A percentile compares a stretch with the other conserved stretches of the same genome.
phyloP scores from a whole-genome alignment of 129 eudicot species.

The Tanacetum coccineum region DNA sequence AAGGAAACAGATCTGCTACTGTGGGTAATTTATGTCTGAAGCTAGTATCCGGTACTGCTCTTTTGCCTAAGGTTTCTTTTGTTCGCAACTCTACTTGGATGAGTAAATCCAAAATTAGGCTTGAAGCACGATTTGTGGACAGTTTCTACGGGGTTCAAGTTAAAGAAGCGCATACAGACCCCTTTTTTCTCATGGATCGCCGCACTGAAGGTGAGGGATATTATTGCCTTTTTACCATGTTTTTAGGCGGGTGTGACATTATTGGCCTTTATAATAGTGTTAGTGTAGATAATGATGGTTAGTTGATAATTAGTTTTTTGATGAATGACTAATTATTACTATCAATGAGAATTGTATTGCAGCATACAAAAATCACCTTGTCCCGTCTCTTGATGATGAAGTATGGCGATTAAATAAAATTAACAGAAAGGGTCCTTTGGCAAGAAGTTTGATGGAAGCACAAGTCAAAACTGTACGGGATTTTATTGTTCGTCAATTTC shows the following conservation, averaged over 20 bases:
- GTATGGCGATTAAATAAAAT: constrained; percentile 44
- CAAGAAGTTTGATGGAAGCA: constrained; percentile 19
- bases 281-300: constrained; percentile 8
- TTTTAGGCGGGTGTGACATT: background rate
- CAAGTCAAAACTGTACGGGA: constrained; percentile 38
- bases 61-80: constrained; percentile 52
- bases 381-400: constrained; percentile 38
- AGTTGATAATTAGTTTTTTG: background rate
- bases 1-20: constrained; percentile 61
- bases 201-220: constrained; percentile 63
- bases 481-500: constrained; percentile 38
- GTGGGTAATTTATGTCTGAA: constrained; percentile 38
- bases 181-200: constrained; percentile 62
- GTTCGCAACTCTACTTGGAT: constrained; percentile 60
- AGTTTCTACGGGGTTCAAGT: constrained; percentile 39
- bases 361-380: constrained; percentile 29
- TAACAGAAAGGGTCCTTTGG: constrained; percentile 22
- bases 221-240: background rate
- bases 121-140: constrained; percentile 63
- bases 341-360: constrained; percentile 25
- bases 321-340: background rate
- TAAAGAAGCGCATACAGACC: constrained; percentile 71
- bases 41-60: constrained; percentile 49
- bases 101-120: constrained; percentile 60
- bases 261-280: background rate